A percentile compares a stretch with the other conserved stretches of the same genome.
Conservation (phyloP, 495 filamentous ascomycete genomes). For the Aspergillus hancockii region DNA sequence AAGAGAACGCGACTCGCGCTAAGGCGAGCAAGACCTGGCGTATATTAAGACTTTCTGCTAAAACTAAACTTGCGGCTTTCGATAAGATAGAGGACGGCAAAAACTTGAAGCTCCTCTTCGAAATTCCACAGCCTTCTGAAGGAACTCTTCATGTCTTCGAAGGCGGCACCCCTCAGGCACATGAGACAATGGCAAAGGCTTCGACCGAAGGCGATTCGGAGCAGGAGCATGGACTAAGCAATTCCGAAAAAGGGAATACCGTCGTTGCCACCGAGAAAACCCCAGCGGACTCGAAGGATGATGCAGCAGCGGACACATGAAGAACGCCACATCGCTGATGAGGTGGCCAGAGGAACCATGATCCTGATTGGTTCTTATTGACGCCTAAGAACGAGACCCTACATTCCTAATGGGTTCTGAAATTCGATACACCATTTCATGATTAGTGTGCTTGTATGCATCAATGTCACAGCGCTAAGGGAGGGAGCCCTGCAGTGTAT, state of each 20-base stretch:
- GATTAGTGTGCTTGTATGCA: slow-evolving; percentile 20
- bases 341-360: background rate
- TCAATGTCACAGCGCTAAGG: slow-evolving; percentile 21
- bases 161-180: slow-evolving; percentile 30
- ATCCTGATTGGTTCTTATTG: slow-evolving; percentile 13
- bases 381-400: background rate
- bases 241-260: slow-evolving; percentile 20
- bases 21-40: slow-evolving; percentile 90
- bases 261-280: slow-evolving; percentile 16
- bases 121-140: slow-evolving; percentile 32
- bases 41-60: slow-evolving; percentile 74
- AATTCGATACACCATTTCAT: slow-evolving; percentile 3
- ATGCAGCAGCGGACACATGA: slow-evolving; percentile 19
- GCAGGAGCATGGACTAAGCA: slow-evolving; percentile 17
- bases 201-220: slow-evolving; percentile 15
- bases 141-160: slow-evolving; percentile 30
- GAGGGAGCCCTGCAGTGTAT: slow-evolving; percentile 10
- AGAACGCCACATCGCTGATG: slow-evolving; percentile 9
- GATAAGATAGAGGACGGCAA: slow-evolving; percentile 84
- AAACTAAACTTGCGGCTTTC: slow-evolving; percentile 69
- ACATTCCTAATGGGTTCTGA: background rate
- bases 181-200: slow-evolving; percentile 25
- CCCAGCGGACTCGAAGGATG: slow-evolving; percentile 19
- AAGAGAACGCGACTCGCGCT: slow-evolving; percentile 60
- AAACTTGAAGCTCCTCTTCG: slow-evolving; percentile 59